A percentile compares a stretch with the other conserved stretches of the same genome.
Conservation (phyloP, 441 rosid genomes). For the Populus hybrid region DNA sequence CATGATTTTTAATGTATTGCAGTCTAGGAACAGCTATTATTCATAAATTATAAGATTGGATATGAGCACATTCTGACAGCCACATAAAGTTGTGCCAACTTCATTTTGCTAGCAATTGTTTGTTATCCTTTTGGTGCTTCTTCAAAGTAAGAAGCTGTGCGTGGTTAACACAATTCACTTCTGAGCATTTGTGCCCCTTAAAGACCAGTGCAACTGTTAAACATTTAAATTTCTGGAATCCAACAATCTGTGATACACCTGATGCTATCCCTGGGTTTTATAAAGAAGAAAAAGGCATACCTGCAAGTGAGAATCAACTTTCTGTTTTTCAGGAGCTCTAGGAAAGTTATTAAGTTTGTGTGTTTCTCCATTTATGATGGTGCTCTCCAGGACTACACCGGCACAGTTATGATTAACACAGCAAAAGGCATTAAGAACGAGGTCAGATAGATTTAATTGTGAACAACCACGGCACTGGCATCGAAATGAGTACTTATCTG, state of each 20-base stretch:
- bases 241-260: conserved; percentile 6
- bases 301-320: conserved; percentile 37
- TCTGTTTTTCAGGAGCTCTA: conserved; percentile 18
- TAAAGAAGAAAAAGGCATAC: conserved; percentile 30
- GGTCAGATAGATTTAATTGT: conserved; percentile 58
- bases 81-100: background rate
- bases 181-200: background rate
- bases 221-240: conserved; percentile 1
- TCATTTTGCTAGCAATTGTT: background rate
- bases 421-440: conserved; percentile 61
- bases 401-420: conserved; percentile 54
- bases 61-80: background rate
- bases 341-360: conserved; percentile 30
- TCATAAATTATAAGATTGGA: background rate
- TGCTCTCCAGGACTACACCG: conserved; percentile 62
- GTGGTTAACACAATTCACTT: background rate
- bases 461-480: conserved; percentile 76
- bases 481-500: conserved; percentile 66
- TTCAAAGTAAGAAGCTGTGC: background rate
- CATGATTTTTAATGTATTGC: background rate
- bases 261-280: conserved; percentile 9
- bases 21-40: background rate
- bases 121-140: background rate
- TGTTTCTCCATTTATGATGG: conserved; percentile 31
- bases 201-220: background rate